Evolutionary conservation across 805 yeast genomes (phyloP).

Genomic region (Myxozyma nipponensis): DNA sequence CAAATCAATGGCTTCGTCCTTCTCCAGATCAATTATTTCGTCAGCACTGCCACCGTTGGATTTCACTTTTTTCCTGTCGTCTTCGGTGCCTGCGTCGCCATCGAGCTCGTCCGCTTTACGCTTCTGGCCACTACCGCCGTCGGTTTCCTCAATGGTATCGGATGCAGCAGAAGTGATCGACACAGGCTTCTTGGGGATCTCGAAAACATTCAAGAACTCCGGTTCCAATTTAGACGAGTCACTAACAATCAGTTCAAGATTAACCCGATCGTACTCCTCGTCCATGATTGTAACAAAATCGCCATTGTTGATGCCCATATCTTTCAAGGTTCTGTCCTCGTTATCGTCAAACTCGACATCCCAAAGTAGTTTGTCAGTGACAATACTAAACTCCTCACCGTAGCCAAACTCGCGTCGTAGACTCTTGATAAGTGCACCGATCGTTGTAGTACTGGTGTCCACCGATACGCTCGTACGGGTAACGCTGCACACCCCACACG

Average conservation of each 20-base stretch:
- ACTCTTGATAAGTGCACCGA: conserved; percentile 51
- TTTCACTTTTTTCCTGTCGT: conserved; percentile 12
- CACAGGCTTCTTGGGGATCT: conserved; percentile 19
- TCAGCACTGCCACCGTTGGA: conserved; percentile 10
- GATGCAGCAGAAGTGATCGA: not conserved
- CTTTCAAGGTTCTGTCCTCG: conserved; percentile 44
- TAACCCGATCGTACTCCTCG: conserved; percentile 69
- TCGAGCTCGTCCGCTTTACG: conserved; percentile 20
- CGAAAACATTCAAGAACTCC: conserved; percentile 10
- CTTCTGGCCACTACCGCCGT: conserved; percentile 1
- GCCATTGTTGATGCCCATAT: conserved; percentile 58
- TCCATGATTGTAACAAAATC: conserved; percentile 68
- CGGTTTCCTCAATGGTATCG: not conserved
- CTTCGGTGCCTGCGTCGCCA: conserved; percentile 5
- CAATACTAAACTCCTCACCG: conserved; percentile 52
- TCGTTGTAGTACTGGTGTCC: conserved; percentile 35
- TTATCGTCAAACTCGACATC: conserved; percentile 90
- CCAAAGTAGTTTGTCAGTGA: conserved; percentile 64
- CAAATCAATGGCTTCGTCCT: conserved; percentile 29
- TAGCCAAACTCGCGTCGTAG: conserved; percentile 43
- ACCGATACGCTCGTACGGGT: conserved; percentile 34
- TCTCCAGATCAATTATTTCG: conserved; percentile 21
- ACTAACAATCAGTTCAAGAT: conserved; percentile 37
- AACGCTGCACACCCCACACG: conserved; percentile 55
- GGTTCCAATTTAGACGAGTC: not conserved